Evolutionary conservation across 176 grass and related monocot genomes (phyloP).

Genomic region (Hyparrhenia diplandra): DNA sequence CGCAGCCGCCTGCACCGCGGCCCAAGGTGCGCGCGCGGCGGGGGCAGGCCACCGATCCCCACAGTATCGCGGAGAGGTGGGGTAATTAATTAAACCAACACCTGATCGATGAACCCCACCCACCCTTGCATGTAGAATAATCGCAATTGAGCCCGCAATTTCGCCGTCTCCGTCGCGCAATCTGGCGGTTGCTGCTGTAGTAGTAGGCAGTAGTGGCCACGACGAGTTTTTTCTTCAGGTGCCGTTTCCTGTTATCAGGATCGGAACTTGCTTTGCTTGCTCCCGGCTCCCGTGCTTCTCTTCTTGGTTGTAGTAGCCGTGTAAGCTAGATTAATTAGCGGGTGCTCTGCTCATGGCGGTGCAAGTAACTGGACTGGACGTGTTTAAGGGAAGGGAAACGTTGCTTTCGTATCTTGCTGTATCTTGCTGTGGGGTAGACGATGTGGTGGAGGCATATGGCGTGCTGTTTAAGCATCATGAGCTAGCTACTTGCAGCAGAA

Average conservation of each 20-base stretch:
- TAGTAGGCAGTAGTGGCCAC: neutral
- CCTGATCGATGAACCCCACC: neutral
- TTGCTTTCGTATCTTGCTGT: constrained; percentile 25
- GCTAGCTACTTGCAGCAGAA: neutral
- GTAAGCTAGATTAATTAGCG: constrained; percentile 33
- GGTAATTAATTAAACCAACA: too few relatives aligned
- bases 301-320: too few relatives aligned
- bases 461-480: constrained; percentile 32
- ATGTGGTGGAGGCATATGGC: constrained; percentile 16
- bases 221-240: neutral
- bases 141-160: neutral
- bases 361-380: constrained; percentile 22
- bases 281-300: neutral
- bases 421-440: constrained; percentile 12
- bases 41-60: constrained; percentile 83
- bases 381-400: neutral
- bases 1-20: constrained; percentile 59
- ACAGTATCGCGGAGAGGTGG: constrained; percentile 90
- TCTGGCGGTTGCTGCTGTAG: neutral
- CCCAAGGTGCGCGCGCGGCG: constrained; percentile 82
- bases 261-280: neutral
- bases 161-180: neutral
- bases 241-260: neutral
- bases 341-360: constrained; percentile 28
- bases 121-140: neutral